A percentile compares a stretch with the other conserved stretches of the same genome.
phyloP scores from a whole-genome alignment of 306 rosid genomes.

The Begonia peltatifolia region DNA sequence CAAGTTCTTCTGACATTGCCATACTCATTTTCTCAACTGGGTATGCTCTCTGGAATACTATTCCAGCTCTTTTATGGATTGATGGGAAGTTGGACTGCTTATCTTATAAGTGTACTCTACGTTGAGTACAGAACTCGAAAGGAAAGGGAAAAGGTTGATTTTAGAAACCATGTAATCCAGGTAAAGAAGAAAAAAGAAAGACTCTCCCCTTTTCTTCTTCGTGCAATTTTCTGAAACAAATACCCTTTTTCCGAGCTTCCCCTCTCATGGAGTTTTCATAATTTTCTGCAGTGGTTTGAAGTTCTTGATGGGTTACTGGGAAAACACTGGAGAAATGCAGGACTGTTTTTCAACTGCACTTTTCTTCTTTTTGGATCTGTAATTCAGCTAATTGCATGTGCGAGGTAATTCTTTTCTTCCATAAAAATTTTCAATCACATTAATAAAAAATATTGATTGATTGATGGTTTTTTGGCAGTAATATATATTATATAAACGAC shows the following conservation, averaged over 20 bases:
- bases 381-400: slow-evolving; percentile 93
- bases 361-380: slow-evolving; percentile 98
- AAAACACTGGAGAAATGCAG: slow-evolving; percentile 82
- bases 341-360: slow-evolving; percentile 91
- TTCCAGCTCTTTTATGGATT: slow-evolving; percentile 92
- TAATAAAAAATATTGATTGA: not conserved
- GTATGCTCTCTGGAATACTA: slow-evolving; percentile 78
- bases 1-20: slow-evolving; percentile 96
- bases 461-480: slow-evolving; percentile 27
- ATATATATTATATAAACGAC: slow-evolving; percentile 94
- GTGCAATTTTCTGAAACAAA: too few species aligned
- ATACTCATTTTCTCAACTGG: slow-evolving; percentile 91
- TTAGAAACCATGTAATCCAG: slow-evolving; percentile 95
- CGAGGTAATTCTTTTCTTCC: slow-evolving; percentile 35
- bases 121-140: slow-evolving; percentile 95
- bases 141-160: slow-evolving; percentile 92
- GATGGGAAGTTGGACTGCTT: slow-evolving; percentile 99
- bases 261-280: not conserved
- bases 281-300: slow-evolving; percentile 75
- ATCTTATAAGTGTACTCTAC: slow-evolving; percentile 80
- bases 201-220: not conserved
- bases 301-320: slow-evolving; percentile 96
- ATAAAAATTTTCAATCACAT: not conserved
- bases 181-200: slow-evolving; percentile 11
- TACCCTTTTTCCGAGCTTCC: not conserved